Base-by-base conservation (phyloP, 2,329 filamentous ascomycete genomes). In the Plectosphaerella cucumerina region DNA sequence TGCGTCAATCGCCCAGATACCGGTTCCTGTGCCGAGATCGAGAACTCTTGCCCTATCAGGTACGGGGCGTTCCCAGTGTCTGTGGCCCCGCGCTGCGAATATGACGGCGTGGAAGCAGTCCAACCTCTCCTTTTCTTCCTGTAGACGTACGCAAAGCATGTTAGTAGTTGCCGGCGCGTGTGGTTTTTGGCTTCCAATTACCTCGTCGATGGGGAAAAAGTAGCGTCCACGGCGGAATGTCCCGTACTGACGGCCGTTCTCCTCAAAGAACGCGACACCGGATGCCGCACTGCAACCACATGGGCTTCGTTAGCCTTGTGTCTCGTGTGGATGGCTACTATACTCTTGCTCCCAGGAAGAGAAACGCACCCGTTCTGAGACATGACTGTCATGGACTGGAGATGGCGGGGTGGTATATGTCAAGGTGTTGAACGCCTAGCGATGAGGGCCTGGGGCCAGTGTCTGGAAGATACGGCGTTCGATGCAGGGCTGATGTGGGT, bases 1-100 rank as follows among this genome's bases (percentile, higher is more conserved):
- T 70, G 96, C 87, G 58, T 93, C 87, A 60, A 95, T 89, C 39
- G 87, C 83, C 93, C 93, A 97, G 54, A 96, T 93, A 37, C 90
- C 91, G 1, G 90, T 96, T 18, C 92, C 93, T 56, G 87, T 92
- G 41, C 91, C 93, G 49, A 96, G 64, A 61, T 87, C 84, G 41
- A 87, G 64, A 45, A 87, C 75, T 47, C 72, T 69, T 26, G 62
- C 63, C 56, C 50, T 48, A 50, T 23, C 60, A 52, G 39, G 50
- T 22, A 33, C 56, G 44, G 45, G 55, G 51, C 20, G 20, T 12
- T 53, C 49, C 20, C 35, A 66, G 2, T 63, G 56, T 31, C 59
- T 59, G 2, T 75, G 66, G 35, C 77, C 73, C 56, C 86, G 82
- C 47, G 82, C 82, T 18, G 87, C 79, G 15, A 78, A 74, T 61